Evolutionary conservation across 768 basidiomycete species (phyloP).

Genomic region (Termitomyces sp.): DNA sequence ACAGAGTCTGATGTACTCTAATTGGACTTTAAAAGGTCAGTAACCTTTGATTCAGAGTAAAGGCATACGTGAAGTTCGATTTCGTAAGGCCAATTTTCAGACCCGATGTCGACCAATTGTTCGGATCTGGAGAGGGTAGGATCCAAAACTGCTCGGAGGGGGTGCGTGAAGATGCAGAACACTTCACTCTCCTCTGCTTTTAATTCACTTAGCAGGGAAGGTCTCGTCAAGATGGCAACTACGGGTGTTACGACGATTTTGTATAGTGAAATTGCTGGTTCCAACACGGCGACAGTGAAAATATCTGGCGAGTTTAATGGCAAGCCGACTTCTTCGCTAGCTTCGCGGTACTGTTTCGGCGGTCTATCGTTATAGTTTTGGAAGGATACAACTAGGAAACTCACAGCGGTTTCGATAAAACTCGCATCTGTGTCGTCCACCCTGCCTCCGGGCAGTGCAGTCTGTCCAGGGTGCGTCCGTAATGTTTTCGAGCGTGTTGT

Average conservation of each 20-base stretch:
- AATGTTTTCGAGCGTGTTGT: slow-evolving; percentile 81
- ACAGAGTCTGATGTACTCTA: slow-evolving; percentile 55
- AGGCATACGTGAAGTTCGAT: slow-evolving; percentile 56
- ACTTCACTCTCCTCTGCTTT: slow-evolving; percentile 65
- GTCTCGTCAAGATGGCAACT: slow-evolving; percentile 60
- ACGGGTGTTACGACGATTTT: slow-evolving; percentile 76
- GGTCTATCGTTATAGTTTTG: background rate
- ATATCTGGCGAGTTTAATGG: slow-evolving; percentile 52
- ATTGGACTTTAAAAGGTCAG: background rate
- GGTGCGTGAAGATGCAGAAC: slow-evolving; percentile 74
- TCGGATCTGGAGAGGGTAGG: slow-evolving; percentile 41
- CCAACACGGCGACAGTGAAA: slow-evolving; percentile 53
- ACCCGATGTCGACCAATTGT: slow-evolving; percentile 50
- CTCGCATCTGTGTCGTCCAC: slow-evolving; percentile 60
- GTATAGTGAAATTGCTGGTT: slow-evolving; percentile 64
- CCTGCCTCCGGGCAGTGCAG: slow-evolving; percentile 81
- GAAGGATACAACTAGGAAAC: background rate
- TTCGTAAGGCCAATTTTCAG: slow-evolving; percentile 79
- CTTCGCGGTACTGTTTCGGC: slow-evolving; percentile 64
- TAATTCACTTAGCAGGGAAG: slow-evolving; percentile 44
- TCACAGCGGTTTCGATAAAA: slow-evolving; percentile 69
- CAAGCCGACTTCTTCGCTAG: slow-evolving; percentile 78
- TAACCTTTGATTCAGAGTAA: background rate
- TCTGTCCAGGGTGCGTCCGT: slow-evolving; percentile 74
- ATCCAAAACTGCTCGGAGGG: slow-evolving; percentile 67